A percentile compares a stretch with the other conserved stretches of the same genome.
Conservation (phyloP, 2,329 filamentous ascomycete genomes). For the Zasmidium angulare region DNA sequence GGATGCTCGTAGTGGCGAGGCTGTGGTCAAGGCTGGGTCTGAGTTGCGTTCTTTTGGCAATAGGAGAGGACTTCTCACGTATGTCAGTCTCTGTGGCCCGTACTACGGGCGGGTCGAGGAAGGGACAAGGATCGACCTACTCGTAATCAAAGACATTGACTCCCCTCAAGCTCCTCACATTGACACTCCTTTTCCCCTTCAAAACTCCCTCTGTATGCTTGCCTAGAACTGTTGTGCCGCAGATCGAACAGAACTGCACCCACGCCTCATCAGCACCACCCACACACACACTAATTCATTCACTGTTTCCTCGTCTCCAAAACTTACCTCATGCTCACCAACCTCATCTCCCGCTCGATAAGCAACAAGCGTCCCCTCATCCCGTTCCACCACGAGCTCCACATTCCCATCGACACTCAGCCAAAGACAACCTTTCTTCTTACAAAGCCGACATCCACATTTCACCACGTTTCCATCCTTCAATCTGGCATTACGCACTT, state of each 20-base stretch:
- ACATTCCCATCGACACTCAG: neutral
- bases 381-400: neutral
- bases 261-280: neutral
- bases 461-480: neutral
- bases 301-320: too few relatives aligned
- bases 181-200: neutral
- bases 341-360: neutral
- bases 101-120: too few relatives aligned
- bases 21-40: neutral
- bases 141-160: slow-evolving; percentile 3
- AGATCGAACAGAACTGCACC: neutral
- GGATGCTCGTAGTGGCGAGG: neutral
- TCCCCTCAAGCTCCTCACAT: neutral
- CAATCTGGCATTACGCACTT: neutral
- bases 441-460: neutral
- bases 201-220: neutral
- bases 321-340: neutral
- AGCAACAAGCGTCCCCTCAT: neutral
- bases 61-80: neutral
- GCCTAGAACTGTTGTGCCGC: neutral
- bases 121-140: neutral
- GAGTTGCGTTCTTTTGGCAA: neutral
- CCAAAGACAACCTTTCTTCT: slow-evolving; percentile 4
- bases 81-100: neutral
- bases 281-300: too few relatives aligned